Conservation (phyloP, 2,329 filamentous ascomycete genomes). For the Pseudodiploospora longispora region DNA sequence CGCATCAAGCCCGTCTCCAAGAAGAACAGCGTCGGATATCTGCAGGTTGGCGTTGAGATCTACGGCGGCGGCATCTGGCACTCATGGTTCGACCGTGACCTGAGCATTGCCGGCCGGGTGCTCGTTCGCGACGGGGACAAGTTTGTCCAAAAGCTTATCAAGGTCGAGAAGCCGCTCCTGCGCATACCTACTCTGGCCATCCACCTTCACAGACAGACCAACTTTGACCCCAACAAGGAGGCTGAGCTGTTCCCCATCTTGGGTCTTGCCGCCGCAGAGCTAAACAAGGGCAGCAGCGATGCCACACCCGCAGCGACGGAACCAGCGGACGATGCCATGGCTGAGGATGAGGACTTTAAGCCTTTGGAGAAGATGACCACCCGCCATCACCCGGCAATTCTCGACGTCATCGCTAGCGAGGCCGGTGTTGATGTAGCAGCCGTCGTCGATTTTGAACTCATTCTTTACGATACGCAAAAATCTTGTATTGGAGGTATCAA, state of each 20-base stretch:
- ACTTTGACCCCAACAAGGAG: slow-evolving; percentile 94
- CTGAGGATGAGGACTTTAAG: slow-evolving; percentile 50
- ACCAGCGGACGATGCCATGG: slow-evolving; percentile 16
- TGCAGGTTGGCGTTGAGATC: slow-evolving; percentile 92
- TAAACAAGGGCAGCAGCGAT: slow-evolving; percentile 63
- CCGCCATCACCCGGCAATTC: slow-evolving; percentile 80
- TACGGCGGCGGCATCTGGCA: slow-evolving; percentile 98
- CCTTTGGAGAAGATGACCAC: slow-evolving; percentile 71
- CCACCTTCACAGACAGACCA: slow-evolving; percentile 79
- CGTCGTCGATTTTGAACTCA: slow-evolving; percentile 87
- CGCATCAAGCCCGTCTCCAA: slow-evolving; percentile 92
- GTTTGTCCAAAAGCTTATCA: slow-evolving; percentile 77
- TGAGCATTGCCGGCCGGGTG: slow-evolving; percentile 81
- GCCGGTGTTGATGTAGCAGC: slow-evolving; percentile 62
- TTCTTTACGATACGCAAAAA: slow-evolving; percentile 95
- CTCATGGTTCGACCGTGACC: slow-evolving; percentile 94
- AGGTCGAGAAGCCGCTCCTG: slow-evolving; percentile 82
- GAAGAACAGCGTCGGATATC: slow-evolving; percentile 74
- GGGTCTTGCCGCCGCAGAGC: slow-evolving; percentile 76
- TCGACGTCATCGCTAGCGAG: slow-evolving; percentile 77
- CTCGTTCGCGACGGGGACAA: slow-evolving; percentile 67
- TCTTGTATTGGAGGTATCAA: slow-evolving; percentile 81
- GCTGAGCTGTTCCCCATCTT: slow-evolving; percentile 90
- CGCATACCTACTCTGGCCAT: slow-evolving; percentile 91
- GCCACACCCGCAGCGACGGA: neutral